Evolutionary conservation across 129 eudicot species (phyloP).

Genomic region (Chrysanthemum makinoi): DNA sequence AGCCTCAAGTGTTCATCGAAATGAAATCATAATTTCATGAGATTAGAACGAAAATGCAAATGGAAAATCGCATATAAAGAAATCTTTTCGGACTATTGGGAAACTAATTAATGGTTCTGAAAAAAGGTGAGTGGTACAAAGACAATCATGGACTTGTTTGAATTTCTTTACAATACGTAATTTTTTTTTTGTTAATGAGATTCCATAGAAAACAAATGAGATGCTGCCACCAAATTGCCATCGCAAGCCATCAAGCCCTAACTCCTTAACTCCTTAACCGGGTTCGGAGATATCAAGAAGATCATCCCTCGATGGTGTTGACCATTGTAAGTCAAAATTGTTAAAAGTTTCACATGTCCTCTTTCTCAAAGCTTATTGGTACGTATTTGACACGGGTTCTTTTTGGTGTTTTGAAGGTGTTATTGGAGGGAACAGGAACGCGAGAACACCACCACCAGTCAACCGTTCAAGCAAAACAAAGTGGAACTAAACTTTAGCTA

Average conservation of each 20-base stretch:
- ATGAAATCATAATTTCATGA: conserved; percentile 35
- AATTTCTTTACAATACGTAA: not conserved
- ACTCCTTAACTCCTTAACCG: conserved; percentile 77
- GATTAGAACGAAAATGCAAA: conserved; percentile 32
- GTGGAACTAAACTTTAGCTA: conserved; percentile 40
- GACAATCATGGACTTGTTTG: not conserved
- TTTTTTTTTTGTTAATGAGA: conserved; percentile 38
- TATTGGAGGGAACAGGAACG: conserved; percentile 38
- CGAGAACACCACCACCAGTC: conserved; percentile 71
- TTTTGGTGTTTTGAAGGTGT: conserved; percentile 32
- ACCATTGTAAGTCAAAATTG: conserved; percentile 45
- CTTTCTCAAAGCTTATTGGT: not conserved
- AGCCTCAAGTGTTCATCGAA: conserved; percentile 30
- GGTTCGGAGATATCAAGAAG: conserved; percentile 44
- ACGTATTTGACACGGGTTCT: not conserved
- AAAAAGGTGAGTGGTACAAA: conserved; percentile 44
- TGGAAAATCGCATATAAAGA: conserved; percentile 60
- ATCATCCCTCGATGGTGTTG: conserved; percentile 61
- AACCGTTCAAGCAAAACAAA: conserved; percentile 50
- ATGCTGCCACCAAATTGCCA: conserved; percentile 34
- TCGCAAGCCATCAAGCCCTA: conserved; percentile 51
- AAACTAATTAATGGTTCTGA: conserved; percentile 82
- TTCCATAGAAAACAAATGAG: conserved; percentile 50
- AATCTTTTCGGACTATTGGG: conserved; percentile 87
- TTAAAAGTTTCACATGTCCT: not conserved